Base-by-base conservation (phyloP, 768 basidiomycete genomes). In the Amanita pallidorosea region DNA sequence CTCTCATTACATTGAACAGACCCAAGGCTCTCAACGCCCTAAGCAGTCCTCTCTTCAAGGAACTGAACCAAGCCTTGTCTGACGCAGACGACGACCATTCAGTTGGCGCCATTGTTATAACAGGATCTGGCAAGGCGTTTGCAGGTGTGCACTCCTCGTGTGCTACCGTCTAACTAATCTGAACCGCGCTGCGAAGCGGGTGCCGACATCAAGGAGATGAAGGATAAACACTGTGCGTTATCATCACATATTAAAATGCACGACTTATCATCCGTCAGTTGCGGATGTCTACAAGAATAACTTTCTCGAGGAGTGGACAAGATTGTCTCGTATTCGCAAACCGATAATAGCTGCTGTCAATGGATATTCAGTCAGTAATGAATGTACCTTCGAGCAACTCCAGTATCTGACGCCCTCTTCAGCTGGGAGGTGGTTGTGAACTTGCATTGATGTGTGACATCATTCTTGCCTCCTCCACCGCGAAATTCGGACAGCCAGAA, bases 141-240 rank as follows among this genome's bases (percentile, higher is more conserved):
- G 95, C 95, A 53, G 92, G 92, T 85, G 59, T 53, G 83, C 20
- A 68, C 13, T 42, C n/a, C n/a, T 12, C 20, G 7, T 29, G 23
- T 50, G 11, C 51, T 43, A 13, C 8, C 37, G 2, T 7, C 37
- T 20, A n/a, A 33, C 20, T 48, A 45, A 51, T 33, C 9, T 46
- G 45, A 31, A 31, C 34, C 34, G 18, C 45, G 53, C 18, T 41
- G 33, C 31, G 2, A 57, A 92, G 93, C 93, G 59, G 93, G 95
- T 2, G 95, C 95, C 18, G 95, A 99, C 67, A 97, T 99, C 69
- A 97, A 96, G 70, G 93, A 98, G 69, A 98, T 98, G 95, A 93
- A 92, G 67, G 89, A 94, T 69, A 93, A 93, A 68, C 71, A 82
- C 53, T 96, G 91, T 92, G 60, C 61, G 80, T 67, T 25, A n/a